Evolutionary conservation across 306 rosid genomes (phyloP).

Genomic region (Glycine soja): DNA sequence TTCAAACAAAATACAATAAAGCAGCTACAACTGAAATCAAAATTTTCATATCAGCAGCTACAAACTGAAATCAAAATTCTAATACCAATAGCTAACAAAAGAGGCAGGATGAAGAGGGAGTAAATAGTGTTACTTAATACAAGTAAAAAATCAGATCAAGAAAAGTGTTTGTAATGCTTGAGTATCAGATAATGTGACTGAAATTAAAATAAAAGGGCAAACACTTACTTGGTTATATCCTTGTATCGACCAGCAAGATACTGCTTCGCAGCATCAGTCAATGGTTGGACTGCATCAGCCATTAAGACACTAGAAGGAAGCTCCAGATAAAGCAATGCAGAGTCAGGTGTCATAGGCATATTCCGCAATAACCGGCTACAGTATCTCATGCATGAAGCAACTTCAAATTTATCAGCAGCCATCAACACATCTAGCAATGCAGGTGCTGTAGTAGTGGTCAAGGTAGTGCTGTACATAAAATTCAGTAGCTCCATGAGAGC

Average conservation of each 20-base stretch:
- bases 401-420: conserved; percentile 99
- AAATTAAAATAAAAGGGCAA: conserved; percentile 15
- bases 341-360: conserved; percentile 87
- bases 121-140: conserved; percentile 1
- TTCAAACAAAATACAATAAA: conserved; percentile 17
- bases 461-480: conserved; percentile 89
- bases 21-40: background rate
- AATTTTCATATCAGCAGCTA: background rate
- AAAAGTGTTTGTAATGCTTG: background rate
- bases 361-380: conserved; percentile 80
- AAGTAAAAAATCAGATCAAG: background rate
- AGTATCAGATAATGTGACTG: background rate
- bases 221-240: conserved; percentile 83
- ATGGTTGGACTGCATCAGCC: conserved; percentile 97
- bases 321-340: conserved; percentile 92
- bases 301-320: conserved; percentile 93
- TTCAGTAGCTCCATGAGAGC: conserved; percentile 97
- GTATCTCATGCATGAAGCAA: conserved; percentile 95
- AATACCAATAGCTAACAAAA: background rate
- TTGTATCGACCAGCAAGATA: conserved; percentile 87
- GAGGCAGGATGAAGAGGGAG: conserved; percentile 12
- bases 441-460: conserved; percentile 69
- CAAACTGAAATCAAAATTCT: background rate
- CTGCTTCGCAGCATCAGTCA: conserved; percentile 96
- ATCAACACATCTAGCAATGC: conserved; percentile 90